Percentiles rank a stretch among this genome's conserved stretches.
These are phyloP conservation scores for Rosa rugosa DNA, from an alignment of 306 rosid genomes.

Conservation along the genomic window DNA sequence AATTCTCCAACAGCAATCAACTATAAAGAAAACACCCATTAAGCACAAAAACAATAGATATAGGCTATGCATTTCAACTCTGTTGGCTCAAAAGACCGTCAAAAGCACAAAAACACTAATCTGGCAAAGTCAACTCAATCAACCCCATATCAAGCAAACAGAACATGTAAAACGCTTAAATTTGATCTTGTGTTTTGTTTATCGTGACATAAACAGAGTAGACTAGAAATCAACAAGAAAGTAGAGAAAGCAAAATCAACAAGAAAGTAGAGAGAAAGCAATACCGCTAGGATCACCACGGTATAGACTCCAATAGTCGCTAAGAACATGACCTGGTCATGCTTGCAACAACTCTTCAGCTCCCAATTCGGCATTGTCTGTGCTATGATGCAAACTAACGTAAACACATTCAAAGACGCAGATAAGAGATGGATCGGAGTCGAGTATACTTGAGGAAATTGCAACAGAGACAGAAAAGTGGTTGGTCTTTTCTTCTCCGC, in stretches of 20 bases:
- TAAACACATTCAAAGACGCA: constrained; percentile 16
- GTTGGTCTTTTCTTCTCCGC: background rate
- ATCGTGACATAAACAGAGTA: constrained; percentile 11
- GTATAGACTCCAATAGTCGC: constrained; percentile 62
- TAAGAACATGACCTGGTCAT: constrained; percentile 68
- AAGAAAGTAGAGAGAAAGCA: background rate
- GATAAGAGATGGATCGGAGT: background rate
- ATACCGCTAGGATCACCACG: constrained; percentile 71
- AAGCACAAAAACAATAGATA: too few relatives aligned
- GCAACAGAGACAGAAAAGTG: background rate
- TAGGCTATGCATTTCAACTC: too few relatives aligned
- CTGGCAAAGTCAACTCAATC: background rate
- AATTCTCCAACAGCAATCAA: background rate
- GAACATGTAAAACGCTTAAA: background rate
- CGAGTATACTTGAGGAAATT: background rate
- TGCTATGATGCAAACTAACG: background rate
- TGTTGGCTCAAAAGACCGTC: background rate
- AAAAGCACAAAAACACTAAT: background rate
- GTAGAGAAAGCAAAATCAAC: constrained; percentile 2
- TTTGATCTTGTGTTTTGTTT: background rate
- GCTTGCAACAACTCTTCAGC: constrained; percentile 75
- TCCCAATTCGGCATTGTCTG: constrained; percentile 79
- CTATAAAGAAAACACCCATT: background rate
- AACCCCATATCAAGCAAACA: background rate
- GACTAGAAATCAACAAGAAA: background rate